Conservation (phyloP, 2,329 filamentous ascomycete genomes). For the Paecilomyces variotii region DNA sequence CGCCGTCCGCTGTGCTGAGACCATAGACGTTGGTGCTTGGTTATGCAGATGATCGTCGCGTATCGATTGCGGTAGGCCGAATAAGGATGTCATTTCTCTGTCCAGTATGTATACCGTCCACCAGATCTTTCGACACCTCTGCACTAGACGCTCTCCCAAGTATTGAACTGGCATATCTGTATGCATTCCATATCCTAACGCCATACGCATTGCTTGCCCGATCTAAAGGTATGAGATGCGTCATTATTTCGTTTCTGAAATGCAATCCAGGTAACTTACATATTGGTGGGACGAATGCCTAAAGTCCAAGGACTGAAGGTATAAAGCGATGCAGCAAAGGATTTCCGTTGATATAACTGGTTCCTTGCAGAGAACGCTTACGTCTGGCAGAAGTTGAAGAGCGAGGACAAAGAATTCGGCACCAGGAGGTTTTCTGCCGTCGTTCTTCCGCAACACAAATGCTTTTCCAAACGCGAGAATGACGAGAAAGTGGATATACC, state of each 20-base stretch:
- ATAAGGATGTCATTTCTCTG: slow-evolving; percentile 46
- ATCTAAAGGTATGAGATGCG: slow-evolving; percentile 24
- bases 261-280: slow-evolving; percentile 20
- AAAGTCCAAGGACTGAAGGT: slow-evolving; percentile 45
- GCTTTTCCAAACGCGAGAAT: slow-evolving; percentile 50
- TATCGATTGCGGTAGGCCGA: slow-evolving; percentile 45
- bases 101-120: slow-evolving; percentile 50
- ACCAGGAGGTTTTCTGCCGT: slow-evolving; percentile 36
- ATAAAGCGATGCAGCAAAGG: slow-evolving; percentile 45
- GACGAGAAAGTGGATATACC: slow-evolving; percentile 48
- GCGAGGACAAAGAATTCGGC: slow-evolving; percentile 41
- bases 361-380: slow-evolving; percentile 22
- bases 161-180: slow-evolving; percentile 42
- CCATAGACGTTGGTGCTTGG: slow-evolving; percentile 37
- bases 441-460: slow-evolving; percentile 36
- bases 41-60: slow-evolving; percentile 45
- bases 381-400: slow-evolving; percentile 35
- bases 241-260: background rate
- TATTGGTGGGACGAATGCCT: slow-evolving; percentile 40
- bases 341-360: slow-evolving; percentile 43
- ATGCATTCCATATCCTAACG: slow-evolving; percentile 45
- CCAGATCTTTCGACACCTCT: slow-evolving; percentile 45
- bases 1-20: slow-evolving; percentile 30
- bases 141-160: slow-evolving; percentile 33
- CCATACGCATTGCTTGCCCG: slow-evolving; percentile 45